Conservation (phyloP, 2,329 filamentous ascomycete species). For the Pestalotiopsis sp. region DNA sequence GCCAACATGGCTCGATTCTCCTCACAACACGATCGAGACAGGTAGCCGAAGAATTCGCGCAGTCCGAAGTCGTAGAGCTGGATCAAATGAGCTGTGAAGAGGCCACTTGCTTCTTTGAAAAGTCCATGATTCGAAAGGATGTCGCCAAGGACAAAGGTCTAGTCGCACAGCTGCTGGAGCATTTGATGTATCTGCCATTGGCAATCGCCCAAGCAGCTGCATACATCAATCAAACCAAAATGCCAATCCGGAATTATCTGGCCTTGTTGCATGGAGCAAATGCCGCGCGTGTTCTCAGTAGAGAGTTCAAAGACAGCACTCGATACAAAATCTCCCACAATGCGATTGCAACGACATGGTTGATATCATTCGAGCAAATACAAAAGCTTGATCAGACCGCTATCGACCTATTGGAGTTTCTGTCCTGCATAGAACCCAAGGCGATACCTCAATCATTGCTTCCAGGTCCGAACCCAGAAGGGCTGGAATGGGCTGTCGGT, state of each 20-base stretch:
- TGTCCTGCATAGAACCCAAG: conserved; percentile 41
- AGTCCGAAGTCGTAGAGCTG: conserved; percentile 28
- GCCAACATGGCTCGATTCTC: conserved; percentile 31
- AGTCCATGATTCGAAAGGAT: conserved; percentile 23
- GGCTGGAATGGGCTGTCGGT: conserved; percentile 30
- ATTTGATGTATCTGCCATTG: conserved; percentile 41
- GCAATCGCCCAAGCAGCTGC: conserved; percentile 41
- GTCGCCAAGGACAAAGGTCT: conserved; percentile 15
- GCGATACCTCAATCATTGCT: conserved; percentile 39
- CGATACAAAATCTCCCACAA: conserved; percentile 26
- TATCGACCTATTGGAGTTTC: conserved; percentile 38
- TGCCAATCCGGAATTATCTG: conserved; percentile 34
- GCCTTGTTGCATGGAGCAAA: conserved; percentile 31
- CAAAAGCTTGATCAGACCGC: conserved; percentile 28
- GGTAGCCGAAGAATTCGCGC: conserved; percentile 27
- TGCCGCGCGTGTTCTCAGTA: conserved; percentile 32
- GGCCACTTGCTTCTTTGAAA: conserved; percentile 28
- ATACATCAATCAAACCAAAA: conserved; percentile 36
- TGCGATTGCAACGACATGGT: conserved; percentile 39
- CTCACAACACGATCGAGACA: conserved; percentile 39
- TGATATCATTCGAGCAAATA: conserved; percentile 44
- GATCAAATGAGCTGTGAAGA: conserved; percentile 29
- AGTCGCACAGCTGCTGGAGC: conserved; percentile 26
- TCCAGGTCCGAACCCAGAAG: conserved; percentile 17
- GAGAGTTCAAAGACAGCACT: conserved; percentile 35